Evolutionary conservation across 2,329 filamentous ascomycete genomes (phyloP).

Genomic region (Xylariaceae sp.): DNA sequence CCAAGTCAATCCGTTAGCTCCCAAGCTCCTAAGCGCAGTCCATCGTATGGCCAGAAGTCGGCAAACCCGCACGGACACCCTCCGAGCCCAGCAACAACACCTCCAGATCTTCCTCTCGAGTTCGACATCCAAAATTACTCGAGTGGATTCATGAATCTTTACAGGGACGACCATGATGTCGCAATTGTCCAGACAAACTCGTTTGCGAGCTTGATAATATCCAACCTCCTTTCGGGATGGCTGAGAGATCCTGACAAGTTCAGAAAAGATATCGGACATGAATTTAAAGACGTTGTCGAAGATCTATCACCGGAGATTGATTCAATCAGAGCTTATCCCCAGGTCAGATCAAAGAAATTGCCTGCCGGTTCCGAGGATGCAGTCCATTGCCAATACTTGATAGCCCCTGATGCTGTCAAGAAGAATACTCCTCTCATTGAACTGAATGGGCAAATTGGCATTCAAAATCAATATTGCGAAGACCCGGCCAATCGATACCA

Average conservation of each 20-base stretch:
- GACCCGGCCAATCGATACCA: constrained; percentile 64
- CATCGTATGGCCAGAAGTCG: constrained; percentile 61
- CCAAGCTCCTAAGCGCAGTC: constrained; percentile 60
- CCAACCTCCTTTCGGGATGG: constrained; percentile 74
- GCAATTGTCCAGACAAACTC: constrained; percentile 67
- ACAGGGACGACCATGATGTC: constrained; percentile 56
- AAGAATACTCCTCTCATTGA: constrained; percentile 61
- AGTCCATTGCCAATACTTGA: constrained; percentile 68
- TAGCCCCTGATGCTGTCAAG: constrained; percentile 46
- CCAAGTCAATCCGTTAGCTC: constrained; percentile 71
- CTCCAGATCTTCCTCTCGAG: constrained; percentile 61
- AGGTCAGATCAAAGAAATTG: constrained; percentile 51
- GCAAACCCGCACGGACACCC: constrained; percentile 54
- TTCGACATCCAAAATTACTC: constrained; percentile 67
- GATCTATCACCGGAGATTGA: constrained; percentile 42
- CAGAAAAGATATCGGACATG: constrained; percentile 62
- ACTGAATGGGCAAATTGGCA: constrained; percentile 72
- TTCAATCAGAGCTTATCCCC: constrained; percentile 39
- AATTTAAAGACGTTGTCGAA: constrained; percentile 66
- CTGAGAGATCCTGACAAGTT: constrained; percentile 69
- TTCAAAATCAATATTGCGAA: constrained; percentile 68
- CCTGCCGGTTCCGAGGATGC: constrained; percentile 45
- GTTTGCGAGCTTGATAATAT: constrained; percentile 70
- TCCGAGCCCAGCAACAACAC: constrained; percentile 73
- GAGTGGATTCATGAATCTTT: constrained; percentile 69